These are phyloP conservation scores for Elongisporangium undulatum DNA, from an alignment of 352 stramenopile species.

Conservation along the genomic window DNA sequence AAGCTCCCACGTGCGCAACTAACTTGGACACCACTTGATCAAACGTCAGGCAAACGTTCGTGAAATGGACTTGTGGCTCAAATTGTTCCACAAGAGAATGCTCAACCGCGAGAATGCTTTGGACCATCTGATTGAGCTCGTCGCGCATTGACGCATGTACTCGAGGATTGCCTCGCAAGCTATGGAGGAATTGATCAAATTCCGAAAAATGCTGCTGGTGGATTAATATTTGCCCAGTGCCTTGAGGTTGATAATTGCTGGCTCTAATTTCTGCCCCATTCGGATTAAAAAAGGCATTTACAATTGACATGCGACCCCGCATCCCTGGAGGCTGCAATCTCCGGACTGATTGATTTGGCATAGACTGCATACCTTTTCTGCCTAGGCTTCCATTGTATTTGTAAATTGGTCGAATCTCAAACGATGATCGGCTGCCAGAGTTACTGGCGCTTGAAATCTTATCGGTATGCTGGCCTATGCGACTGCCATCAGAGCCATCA, in stretches of 20 bases:
- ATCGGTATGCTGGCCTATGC: background rate
- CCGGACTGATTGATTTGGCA: background rate
- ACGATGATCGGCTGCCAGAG: background rate
- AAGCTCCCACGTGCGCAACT: slow-evolving; percentile 47
- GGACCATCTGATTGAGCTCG: slow-evolving; percentile 73
- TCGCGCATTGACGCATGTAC: slow-evolving; percentile 49
- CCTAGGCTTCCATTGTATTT: background rate
- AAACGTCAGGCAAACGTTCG: slow-evolving; percentile 48
- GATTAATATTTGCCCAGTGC: background rate
- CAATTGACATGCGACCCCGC: background rate
- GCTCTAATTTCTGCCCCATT: background rate
- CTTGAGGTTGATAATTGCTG: background rate
- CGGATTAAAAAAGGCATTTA: background rate
- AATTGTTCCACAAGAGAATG: slow-evolving; percentile 40
- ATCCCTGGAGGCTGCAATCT: background rate
- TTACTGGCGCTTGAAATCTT: background rate
- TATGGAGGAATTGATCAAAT: slow-evolving; percentile 42
- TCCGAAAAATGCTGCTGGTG: slow-evolving; percentile 34
- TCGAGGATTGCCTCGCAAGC: slow-evolving; percentile 28
- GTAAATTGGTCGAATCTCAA: background rate
- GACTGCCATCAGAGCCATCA: background rate
- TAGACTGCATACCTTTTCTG: background rate
- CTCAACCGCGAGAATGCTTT: slow-evolving; percentile 55
- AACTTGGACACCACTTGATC: slow-evolving; percentile 62
- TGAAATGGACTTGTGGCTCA: slow-evolving; percentile 29